Evolutionary conservation across 2,329 filamentous ascomycete species (phyloP).

Genomic region (Fusarium nodosum): DNA sequence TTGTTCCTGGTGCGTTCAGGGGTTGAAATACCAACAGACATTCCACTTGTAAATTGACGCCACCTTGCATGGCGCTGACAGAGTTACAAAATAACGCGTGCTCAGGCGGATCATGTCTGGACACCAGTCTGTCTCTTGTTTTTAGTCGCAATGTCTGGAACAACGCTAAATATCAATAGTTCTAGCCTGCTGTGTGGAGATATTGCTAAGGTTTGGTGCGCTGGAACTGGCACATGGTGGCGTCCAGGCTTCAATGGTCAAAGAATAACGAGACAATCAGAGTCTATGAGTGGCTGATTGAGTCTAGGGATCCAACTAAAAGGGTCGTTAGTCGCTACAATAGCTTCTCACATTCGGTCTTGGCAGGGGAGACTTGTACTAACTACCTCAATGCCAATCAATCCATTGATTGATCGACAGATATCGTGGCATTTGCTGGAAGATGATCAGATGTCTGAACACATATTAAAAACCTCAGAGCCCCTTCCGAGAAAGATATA

Average conservation of each 20-base stretch:
- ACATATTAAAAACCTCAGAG: not conserved
- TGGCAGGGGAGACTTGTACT: not conserved
- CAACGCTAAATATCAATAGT: slow-evolving; percentile 4
- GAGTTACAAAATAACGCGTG: not conserved
- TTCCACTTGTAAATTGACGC: slow-evolving; percentile 6
- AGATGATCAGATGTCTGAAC: not conserved
- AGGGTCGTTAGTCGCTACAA: not conserved
- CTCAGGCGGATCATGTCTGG: too few species aligned
- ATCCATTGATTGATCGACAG: not conserved
- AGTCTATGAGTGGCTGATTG: not conserved
- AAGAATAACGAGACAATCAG: not conserved
- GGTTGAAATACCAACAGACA: slow-evolving; percentile 13
- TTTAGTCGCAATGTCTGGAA: not conserved
- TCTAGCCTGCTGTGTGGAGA: not conserved
- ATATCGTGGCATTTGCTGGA: not conserved
- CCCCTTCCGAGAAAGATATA: not conserved
- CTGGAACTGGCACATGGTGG: not conserved
- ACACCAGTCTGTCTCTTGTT: not conserved
- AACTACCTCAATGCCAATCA: too few species aligned
- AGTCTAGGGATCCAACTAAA: not conserved
- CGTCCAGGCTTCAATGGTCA: not conserved
- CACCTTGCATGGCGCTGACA: not conserved
- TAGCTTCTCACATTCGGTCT: not conserved
- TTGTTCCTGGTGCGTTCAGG: slow-evolving; percentile 5
- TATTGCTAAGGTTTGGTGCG: not conserved